Conservation (phyloP, 2,329 filamentous ascomycete species). For the Trichoderma koningii region DNA sequence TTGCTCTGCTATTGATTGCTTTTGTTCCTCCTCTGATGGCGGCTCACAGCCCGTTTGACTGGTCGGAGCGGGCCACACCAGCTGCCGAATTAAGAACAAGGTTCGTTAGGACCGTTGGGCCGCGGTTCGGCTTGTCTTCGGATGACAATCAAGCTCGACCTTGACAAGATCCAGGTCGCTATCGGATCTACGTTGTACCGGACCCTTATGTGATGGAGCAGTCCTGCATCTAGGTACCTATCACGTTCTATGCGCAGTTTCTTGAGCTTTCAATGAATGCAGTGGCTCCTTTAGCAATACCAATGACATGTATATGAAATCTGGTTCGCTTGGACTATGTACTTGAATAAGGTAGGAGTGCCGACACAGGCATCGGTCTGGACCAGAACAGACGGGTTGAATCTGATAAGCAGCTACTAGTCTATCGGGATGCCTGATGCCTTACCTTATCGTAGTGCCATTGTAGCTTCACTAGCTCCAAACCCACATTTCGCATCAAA, state of each 20-base stretch:
- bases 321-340: too few species aligned
- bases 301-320: too few species aligned
- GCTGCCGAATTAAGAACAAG: constrained; percentile 17
- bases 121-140: constrained; percentile 20
- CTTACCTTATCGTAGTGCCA: constrained; percentile 2
- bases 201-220: too few species aligned
- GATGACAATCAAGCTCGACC: background rate
- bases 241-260: too few species aligned
- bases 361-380: too few species aligned
- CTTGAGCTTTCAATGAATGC: too few species aligned
- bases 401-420: too few species aligned
- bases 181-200: constrained; percentile 6
- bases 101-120: constrained; percentile 17
- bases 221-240: too few species aligned
- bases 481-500: constrained; percentile 17
- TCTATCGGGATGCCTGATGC: too few species aligned
- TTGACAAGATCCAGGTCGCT: background rate
- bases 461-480: constrained; percentile 12
- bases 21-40: background rate
- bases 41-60: constrained; percentile 7
- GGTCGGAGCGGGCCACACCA: constrained; percentile 8
- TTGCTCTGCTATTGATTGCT: background rate
- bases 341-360: too few species aligned
- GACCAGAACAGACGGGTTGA: too few species aligned
- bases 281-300: too few species aligned